Conservation (phyloP, 805 yeast species). For the Saccharomycopsis babjevae region DNA sequence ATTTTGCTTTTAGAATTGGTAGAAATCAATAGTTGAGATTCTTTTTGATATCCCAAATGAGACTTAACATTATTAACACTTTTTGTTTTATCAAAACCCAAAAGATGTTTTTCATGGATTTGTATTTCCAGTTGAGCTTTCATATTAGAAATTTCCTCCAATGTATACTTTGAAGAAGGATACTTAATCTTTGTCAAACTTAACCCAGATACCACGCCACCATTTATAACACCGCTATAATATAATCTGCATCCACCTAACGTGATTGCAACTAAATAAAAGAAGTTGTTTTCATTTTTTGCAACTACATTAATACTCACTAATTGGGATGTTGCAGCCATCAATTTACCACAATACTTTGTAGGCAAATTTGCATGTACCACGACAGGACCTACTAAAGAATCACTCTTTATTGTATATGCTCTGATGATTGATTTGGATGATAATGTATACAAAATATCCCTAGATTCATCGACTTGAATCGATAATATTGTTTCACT, state of each 20-base stretch:
- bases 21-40: conserved; percentile 42
- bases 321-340: conserved; percentile 43
- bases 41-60: conserved; percentile 41
- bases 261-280: conserved; percentile 71
- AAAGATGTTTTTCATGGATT: conserved; percentile 21
- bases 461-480: conserved; percentile 67
- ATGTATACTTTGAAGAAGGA: conserved; percentile 49
- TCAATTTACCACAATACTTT: conserved; percentile 42
- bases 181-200: conserved; percentile 44
- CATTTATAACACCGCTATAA: conserved; percentile 32
- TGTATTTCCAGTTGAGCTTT: conserved; percentile 1
- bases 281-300: conserved; percentile 52
- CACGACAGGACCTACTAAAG: conserved; percentile 32
- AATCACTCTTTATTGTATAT: conserved; percentile 37
- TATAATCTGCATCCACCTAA: conserved; percentile 75
- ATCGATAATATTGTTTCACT: conserved; percentile 57
- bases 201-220: conserved; percentile 29
- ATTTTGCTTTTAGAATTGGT: conserved; percentile 50
- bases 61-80: not conserved
- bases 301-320: conserved; percentile 54
- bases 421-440: conserved; percentile 74
- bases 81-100: conserved; percentile 14
- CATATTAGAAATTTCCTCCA: conserved; percentile 22
- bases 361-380: conserved; percentile 32
- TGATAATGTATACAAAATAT: conserved; percentile 70